These are phyloP conservation scores for Pogostemon cablin DNA, from an alignment of 257 asterid species.

Conservation along the genomic window DNA sequence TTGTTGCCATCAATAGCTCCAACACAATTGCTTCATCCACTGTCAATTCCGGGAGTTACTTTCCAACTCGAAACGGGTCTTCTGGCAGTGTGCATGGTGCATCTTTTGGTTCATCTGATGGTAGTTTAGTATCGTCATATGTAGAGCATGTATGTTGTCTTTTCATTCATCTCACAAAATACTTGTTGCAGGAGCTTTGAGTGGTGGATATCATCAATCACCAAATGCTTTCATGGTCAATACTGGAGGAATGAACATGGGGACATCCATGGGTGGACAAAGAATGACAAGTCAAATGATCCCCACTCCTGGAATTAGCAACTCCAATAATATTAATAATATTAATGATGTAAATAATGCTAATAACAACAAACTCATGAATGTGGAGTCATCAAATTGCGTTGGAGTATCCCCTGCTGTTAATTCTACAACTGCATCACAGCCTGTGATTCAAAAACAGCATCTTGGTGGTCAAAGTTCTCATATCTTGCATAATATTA, in stretches of 20 bases:
- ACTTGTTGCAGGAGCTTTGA: slow-evolving; percentile 59
- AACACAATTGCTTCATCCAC: slow-evolving; percentile 59
- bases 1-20: slow-evolving; percentile 50
- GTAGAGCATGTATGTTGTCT: slow-evolving; percentile 17
- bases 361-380: slow-evolving; percentile 54
- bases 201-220: slow-evolving; percentile 74
- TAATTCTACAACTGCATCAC: slow-evolving; percentile 64
- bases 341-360: slow-evolving; percentile 46
- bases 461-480: slow-evolving; percentile 78
- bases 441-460: slow-evolving; percentile 76
- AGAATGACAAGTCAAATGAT: slow-evolving; percentile 94
- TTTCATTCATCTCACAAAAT: slow-evolving; percentile 38
- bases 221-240: slow-evolving; percentile 57
- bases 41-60: slow-evolving; percentile 60
- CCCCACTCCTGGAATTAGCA: slow-evolving; percentile 90
- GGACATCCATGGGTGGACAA: slow-evolving; percentile 62
- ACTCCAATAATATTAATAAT: slow-evolving; percentile 39
- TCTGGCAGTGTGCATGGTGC: slow-evolving; percentile 54
- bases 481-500: slow-evolving; percentile 76
- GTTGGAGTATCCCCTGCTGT: slow-evolving; percentile 57
- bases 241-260: slow-evolving; percentile 66
- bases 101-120: slow-evolving; percentile 57
- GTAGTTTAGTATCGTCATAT: slow-evolving; percentile 35
- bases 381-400: slow-evolving; percentile 58
- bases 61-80: slow-evolving; percentile 58